Base-by-base conservation (phyloP, 1,284 basidiomycete genomes). In the Trametes versicolor region DNA sequence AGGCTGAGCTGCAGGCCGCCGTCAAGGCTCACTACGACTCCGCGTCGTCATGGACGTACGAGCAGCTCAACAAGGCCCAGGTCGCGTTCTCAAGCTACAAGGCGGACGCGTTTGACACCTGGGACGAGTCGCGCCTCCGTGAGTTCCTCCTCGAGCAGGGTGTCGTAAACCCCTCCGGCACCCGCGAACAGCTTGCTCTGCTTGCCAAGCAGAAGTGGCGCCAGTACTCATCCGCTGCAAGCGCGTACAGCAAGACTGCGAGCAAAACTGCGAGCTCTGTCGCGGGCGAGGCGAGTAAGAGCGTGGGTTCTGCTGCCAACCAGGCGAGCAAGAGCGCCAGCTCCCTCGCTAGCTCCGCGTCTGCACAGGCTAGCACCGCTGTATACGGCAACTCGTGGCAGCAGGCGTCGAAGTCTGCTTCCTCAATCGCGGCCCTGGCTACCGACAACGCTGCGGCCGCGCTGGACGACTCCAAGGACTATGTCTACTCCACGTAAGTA, bases 71-170 rank as follows among this genome's bases (percentile, higher is more conserved):
- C 84, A 87, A 70, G 32, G 94, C 93, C 70, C 79, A 70, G 7
- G 63, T 55, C 34, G 54, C 63, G 29, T 73, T 72, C 63, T 52
- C 58, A 13, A 62, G 64, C 52, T 37, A 87, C 60, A 83, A 86
- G 75, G 79, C 84, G 7, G 77, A 82, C n/a, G 76, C 84, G 2
- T 90, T 91, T 63, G 89, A 91, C 59, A 78, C 80, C 6, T 97
- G 95, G 95, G 88, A 93, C 73, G 95, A 97, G 74, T 90, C 88
- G 32, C 85, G 85, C 53, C 82, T 97, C 32, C 87, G 95, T 71
- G 82, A 92, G 69, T 97, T 92, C 79, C 83, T 98, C n/a, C 85
- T 97, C 63, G 87, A 94, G 73, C 90, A 96, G 69, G 95, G 95
- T 51, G 83, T 97, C 66, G 87, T 97, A 51, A 87, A 90, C 19